These are phyloP conservation scores for Tuber indicum DNA, from an alignment of 495 filamentous ascomycete species.

Conservation along the genomic window DNA sequence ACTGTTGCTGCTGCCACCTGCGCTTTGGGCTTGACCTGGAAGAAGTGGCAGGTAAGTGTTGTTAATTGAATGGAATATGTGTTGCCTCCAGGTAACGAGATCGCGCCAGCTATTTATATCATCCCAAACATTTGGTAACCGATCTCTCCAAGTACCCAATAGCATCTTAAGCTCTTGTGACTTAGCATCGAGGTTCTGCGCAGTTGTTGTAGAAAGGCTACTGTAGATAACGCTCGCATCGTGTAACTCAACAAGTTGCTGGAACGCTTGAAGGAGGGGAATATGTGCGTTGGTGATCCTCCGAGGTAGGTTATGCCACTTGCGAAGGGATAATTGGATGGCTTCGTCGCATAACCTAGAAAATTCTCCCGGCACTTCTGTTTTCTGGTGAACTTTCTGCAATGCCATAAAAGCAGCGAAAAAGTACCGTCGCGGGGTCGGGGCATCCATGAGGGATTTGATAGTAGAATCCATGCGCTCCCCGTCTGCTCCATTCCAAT, in stretches of 20 bases:
- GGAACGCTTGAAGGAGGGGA: conserved; percentile 92
- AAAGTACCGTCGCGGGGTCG: conserved; percentile 85
- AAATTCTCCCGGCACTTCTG: conserved; percentile 73
- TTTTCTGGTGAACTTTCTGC: conserved; percentile 83
- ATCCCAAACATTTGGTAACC: conserved; percentile 96
- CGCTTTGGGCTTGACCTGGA: conserved; percentile 69
- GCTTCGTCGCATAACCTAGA: conserved; percentile 87
- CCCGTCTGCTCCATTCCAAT: conserved; percentile 78
- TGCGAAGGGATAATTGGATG: conserved; percentile 90
- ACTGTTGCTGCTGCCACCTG: conserved; percentile 52
- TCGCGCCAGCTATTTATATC: conserved; percentile 99
- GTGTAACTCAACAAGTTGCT: conserved; percentile 95
- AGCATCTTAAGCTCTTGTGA: conserved; percentile 93
- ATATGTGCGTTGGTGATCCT: conserved; percentile 94
- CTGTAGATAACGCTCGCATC: conserved; percentile 93
- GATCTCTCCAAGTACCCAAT: conserved; percentile 89
- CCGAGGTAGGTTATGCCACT: conserved; percentile 93
- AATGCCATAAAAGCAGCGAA: conserved; percentile 98
- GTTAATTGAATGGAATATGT: conserved; percentile 98
- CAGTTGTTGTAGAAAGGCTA: conserved; percentile 77
- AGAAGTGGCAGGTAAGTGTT: conserved; percentile 80
- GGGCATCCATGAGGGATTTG: conserved; percentile 93
- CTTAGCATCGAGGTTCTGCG: conserved; percentile 80
- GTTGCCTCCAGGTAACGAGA: conserved; percentile 96
- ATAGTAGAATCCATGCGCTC: conserved; percentile 86